phyloP scores from a whole-genome alignment of 805 yeast species.

The Yamadazyma ubonensis region DNA sequence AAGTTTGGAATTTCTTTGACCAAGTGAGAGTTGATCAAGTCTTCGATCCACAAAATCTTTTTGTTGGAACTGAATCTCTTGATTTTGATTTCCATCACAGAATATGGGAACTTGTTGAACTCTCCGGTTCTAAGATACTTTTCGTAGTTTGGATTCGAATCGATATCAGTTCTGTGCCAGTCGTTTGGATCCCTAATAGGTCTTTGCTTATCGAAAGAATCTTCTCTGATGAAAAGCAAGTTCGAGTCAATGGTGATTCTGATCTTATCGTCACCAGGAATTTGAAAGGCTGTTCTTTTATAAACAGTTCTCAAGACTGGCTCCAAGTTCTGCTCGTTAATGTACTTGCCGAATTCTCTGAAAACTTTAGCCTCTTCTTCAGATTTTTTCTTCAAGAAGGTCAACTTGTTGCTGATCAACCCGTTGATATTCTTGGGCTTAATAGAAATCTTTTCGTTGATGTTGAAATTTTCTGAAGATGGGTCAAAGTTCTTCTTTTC shows the following conservation, averaged over 20 bases:
- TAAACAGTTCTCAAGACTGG: conserved; percentile 86
- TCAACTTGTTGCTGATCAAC: conserved; percentile 57
- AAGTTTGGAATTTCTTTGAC: conserved; percentile 94
- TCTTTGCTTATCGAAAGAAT: conserved; percentile 74
- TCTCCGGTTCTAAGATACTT: conserved; percentile 83
- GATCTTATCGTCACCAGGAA: conserved; percentile 94
- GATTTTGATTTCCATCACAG: conserved; percentile 84
- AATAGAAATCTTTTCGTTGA: conserved; percentile 62
- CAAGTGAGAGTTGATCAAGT: conserved; percentile 74
- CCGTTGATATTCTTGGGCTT: conserved; percentile 82
- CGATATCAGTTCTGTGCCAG: conserved; percentile 95
- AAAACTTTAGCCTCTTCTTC: conserved; percentile 48
- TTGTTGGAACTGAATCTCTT: conserved; percentile 33
- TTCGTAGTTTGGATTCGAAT: conserved; percentile 68
- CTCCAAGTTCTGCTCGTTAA: conserved; percentile 64
- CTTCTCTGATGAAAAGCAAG: conserved; percentile 84
- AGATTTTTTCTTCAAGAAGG: conserved; percentile 53
- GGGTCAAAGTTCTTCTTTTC: conserved; percentile 77
- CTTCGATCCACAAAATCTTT: conserved; percentile 78
- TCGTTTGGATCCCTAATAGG: conserved; percentile 85
- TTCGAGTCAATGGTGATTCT: conserved; percentile 90
- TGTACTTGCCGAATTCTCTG: conserved; percentile 54
- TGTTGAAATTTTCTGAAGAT: conserved; percentile 48
- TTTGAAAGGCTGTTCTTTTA: conserved; percentile 94
- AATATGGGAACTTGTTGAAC: conserved; percentile 75